phyloP scores from a whole-genome alignment of 2,329 filamentous ascomycete genomes.

The Venturia pyrina region DNA sequence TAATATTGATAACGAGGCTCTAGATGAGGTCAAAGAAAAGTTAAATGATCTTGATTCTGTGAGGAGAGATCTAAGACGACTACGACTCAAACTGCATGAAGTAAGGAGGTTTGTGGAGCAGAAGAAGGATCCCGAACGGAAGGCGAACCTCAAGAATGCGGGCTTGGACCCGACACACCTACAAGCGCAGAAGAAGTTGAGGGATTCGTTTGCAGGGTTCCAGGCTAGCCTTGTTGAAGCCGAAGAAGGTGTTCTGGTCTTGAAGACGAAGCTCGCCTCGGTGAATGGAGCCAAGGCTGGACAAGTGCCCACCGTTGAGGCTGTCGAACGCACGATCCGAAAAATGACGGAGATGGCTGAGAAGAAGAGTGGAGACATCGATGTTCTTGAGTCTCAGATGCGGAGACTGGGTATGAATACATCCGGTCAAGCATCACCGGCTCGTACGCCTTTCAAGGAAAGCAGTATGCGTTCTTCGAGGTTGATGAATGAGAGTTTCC shows the following conservation, averaged over 20 bases:
- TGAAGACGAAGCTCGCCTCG: slow-evolving; percentile 65
- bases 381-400: slow-evolving; percentile 81
- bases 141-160: slow-evolving; percentile 54
- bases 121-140: slow-evolving; percentile 56
- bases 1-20: slow-evolving; percentile 57
- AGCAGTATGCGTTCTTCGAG: background rate
- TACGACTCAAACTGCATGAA: slow-evolving; percentile 54
- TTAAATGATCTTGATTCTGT: slow-evolving; percentile 57
- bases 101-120: slow-evolving; percentile 65
- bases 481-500: background rate
- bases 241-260: slow-evolving; percentile 68
- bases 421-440: background rate
- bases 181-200: slow-evolving; percentile 72
- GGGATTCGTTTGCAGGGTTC: slow-evolving; percentile 63
- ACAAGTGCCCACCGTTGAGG: slow-evolving; percentile 72
- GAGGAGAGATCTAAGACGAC: slow-evolving; percentile 29
- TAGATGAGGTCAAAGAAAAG: slow-evolving; percentile 53
- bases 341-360: slow-evolving; percentile 93
- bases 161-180: slow-evolving; percentile 78
- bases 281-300: slow-evolving; percentile 27
- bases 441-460: background rate
- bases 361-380: slow-evolving; percentile 81
- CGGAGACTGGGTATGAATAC: slow-evolving; percentile 48
- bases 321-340: slow-evolving; percentile 78
- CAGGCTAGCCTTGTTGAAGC: slow-evolving; percentile 65